phyloP scores from a whole-genome alignment of 169 alveolate genomes.

The Eimeria necatrix region DNA sequence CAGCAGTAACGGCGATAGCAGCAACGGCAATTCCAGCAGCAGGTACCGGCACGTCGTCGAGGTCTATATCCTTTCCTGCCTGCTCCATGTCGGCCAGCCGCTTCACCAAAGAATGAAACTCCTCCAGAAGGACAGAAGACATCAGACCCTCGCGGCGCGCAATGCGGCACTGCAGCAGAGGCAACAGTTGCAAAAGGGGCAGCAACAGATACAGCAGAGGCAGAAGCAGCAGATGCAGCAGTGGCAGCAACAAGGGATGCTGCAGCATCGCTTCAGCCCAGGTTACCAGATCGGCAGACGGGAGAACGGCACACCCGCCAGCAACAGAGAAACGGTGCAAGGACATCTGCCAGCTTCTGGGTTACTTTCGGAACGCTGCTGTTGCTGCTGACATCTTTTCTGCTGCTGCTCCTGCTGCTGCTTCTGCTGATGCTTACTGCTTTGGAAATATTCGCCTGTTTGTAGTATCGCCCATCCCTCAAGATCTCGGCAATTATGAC shows the following conservation, averaged over 20 bases:
- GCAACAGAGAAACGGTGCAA: background rate
- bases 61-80: constrained; percentile 63
- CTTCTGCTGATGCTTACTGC: constrained; percentile 77
- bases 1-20: background rate
- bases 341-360: no score
- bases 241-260: background rate
- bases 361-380: background rate
- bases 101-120: constrained; percentile 81
- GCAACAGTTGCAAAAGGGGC: constrained; percentile 1
- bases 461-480: constrained; percentile 84
- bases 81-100: constrained; percentile 79
- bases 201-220: background rate
- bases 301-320: background rate
- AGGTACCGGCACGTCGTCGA: constrained; percentile 80
- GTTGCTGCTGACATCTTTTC: background rate
- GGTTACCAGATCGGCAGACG: no score
- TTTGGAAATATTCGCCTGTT: constrained; percentile 81
- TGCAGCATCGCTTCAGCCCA: background rate
- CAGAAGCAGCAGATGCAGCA: background rate
- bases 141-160: constrained; percentile 85
- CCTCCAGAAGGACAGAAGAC: constrained; percentile 61
- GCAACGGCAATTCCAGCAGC: constrained; percentile 32
- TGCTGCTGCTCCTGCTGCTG: constrained; percentile 1
- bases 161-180: constrained; percentile 75
- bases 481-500: constrained; percentile 79